Percentiles rank a stretch among this genome's conserved stretches.
These are phyloP conservation scores for Gymnopilus junonius DNA, from an alignment of 768 basidiomycete genomes.

Conservation along the genomic window DNA sequence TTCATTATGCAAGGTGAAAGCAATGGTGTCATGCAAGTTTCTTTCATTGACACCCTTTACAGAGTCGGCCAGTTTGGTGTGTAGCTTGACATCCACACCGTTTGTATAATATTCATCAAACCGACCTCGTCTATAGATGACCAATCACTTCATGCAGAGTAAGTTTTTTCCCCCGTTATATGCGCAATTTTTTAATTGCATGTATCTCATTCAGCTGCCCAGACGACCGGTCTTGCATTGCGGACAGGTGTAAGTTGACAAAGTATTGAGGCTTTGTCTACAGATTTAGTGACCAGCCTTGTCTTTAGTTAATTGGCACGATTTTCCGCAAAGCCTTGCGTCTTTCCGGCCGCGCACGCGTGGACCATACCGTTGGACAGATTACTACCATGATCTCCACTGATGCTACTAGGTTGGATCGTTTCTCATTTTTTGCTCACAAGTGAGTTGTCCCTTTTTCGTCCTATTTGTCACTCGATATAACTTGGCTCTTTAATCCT, in stretches of 20 bases:
- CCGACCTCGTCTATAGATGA: slow-evolving; percentile 37
- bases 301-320: slow-evolving; percentile 41
- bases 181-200: background rate
- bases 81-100: slow-evolving; percentile 8
- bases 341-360: slow-evolving; percentile 60
- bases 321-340: slow-evolving; percentile 73
- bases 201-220: slow-evolving; percentile 32
- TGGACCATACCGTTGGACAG: slow-evolving; percentile 64
- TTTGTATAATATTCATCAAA: background rate
- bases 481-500: background rate
- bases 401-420: slow-evolving; percentile 62
- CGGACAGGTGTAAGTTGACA: slow-evolving; percentile 46
- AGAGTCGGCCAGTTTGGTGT: slow-evolving; percentile 47
- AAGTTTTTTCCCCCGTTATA: background rate
- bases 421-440: slow-evolving; percentile 47
- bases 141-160: slow-evolving; percentile 53
- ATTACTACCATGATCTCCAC: slow-evolving; percentile 75
- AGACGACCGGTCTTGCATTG: slow-evolving; percentile 50
- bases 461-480: background rate
- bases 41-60: background rate
- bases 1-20: slow-evolving; percentile 63
- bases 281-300: background rate
- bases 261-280: background rate
- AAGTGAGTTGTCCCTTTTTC: slow-evolving; percentile 32
- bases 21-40: background rate